Evolutionary conservation across 352 stramenopile species (phyloP).

Genomic region (Globisporangium orthogonon): DNA sequence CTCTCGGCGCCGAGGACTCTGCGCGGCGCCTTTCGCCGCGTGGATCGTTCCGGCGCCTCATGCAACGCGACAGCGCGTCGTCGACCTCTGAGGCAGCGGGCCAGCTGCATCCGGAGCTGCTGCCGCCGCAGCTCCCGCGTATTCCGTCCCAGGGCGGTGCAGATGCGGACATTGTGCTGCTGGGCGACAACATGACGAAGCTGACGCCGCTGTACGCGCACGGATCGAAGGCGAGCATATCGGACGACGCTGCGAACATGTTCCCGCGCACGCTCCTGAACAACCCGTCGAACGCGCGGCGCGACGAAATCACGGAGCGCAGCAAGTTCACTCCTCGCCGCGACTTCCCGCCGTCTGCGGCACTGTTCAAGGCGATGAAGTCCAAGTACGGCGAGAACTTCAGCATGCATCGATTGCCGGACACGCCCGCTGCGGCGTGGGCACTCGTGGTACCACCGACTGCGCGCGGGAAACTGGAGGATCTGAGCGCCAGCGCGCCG

Average conservation of each 20-base stretch:
- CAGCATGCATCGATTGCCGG: slow-evolving; percentile 59
- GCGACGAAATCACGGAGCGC: slow-evolving; percentile 72
- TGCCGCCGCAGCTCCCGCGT: no score
- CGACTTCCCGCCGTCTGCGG: slow-evolving; percentile 78
- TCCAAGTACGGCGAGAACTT: slow-evolving; percentile 79
- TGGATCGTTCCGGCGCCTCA: slow-evolving; percentile 34
- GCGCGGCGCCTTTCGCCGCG: slow-evolving; percentile 33
- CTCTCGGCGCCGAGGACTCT: slow-evolving; percentile 17
- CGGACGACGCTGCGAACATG: slow-evolving; percentile 67
- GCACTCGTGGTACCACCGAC: slow-evolving; percentile 64
- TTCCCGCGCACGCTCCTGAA: slow-evolving; percentile 60
- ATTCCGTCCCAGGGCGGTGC: slow-evolving; percentile 12
- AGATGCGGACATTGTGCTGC: slow-evolving; percentile 41
- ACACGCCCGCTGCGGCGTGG: slow-evolving; percentile 71
- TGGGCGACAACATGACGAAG: slow-evolving; percentile 67
- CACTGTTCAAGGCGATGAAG: slow-evolving; percentile 81
- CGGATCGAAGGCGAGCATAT: slow-evolving; percentile 37
- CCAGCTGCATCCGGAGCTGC: background rate
- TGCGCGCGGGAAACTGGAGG: slow-evolving; percentile 55
- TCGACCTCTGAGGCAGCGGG: slow-evolving; percentile 1
- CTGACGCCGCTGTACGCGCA: slow-evolving; percentile 30
- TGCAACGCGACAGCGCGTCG: slow-evolving; percentile 26
- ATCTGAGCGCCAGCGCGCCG: slow-evolving; percentile 14
- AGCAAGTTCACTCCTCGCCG: slow-evolving; percentile 76
- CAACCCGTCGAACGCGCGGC: slow-evolving; percentile 43